These are phyloP conservation scores for Brettanomyces bruxellensis DNA, from an alignment of 805 yeast species.

Conservation along the genomic window DNA sequence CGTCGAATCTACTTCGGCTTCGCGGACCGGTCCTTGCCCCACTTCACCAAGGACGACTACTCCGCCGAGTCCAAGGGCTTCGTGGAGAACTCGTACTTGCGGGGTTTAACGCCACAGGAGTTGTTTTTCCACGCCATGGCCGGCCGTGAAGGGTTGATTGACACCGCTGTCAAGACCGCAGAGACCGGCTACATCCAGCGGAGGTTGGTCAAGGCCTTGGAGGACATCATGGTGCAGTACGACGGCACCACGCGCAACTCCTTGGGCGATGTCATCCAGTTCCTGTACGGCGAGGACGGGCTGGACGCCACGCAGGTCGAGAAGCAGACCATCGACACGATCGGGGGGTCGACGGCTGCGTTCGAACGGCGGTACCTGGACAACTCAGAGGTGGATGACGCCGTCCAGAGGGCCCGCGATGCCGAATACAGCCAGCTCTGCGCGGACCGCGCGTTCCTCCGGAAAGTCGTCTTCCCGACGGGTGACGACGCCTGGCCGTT, in stretches of 20 bases:
- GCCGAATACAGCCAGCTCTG: conserved; percentile 73
- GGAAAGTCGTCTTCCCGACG: conserved; percentile 74
- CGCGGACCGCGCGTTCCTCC: conserved; percentile 69
- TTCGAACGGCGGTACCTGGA: conserved; percentile 91
- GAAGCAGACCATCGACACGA: conserved; percentile 89
- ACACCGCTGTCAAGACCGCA: conserved; percentile 98
- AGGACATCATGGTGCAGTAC: conserved; percentile 56
- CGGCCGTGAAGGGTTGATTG: conserved; percentile 99
- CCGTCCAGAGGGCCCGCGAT: conserved; percentile 68
- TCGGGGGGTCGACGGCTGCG: conserved; percentile 81
- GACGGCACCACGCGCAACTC: conserved; percentile 99
- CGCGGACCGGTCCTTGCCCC: conserved; percentile 93
- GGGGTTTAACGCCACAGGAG: conserved; percentile 98
- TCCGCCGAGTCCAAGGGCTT: conserved; percentile 98
- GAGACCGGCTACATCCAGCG: conserved; percentile 98
- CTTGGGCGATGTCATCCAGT: conserved; percentile 91
- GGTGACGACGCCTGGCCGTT: conserved; percentile 98
- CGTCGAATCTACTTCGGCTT: conserved; percentile 98
- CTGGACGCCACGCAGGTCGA: conserved; percentile 97
- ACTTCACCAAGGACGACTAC: conserved; percentile 96
- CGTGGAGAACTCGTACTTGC: conserved; percentile 90
- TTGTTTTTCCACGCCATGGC: conserved; percentile 99
- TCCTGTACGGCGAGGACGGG: conserved; percentile 98
- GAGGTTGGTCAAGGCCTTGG: conserved; percentile 91
- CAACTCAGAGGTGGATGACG: conserved; percentile 43